Evolutionary conservation across 2,329 filamentous ascomycete genomes (phyloP).

Genomic region (Acrodontium crateriforme): DNA sequence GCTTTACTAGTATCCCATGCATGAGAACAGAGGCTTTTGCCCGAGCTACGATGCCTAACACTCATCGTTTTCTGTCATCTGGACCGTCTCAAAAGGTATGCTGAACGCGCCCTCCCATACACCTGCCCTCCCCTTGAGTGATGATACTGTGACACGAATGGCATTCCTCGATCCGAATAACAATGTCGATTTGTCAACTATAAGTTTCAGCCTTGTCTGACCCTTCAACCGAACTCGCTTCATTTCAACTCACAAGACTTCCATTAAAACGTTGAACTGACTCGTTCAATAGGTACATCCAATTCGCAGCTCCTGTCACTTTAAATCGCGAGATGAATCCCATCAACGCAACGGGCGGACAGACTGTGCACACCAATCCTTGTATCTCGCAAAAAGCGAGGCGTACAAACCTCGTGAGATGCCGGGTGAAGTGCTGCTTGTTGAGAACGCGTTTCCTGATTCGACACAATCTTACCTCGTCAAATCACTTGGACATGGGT

Average conservation of each 20-base stretch:
- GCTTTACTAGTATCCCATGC: background rate
- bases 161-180: constrained; percentile 56
- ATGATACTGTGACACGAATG: constrained; percentile 52
- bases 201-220: constrained; percentile 62
- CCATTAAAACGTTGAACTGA: constrained; percentile 19
- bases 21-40: background rate
- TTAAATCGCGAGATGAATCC: constrained; percentile 40
- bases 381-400: constrained; percentile 39
- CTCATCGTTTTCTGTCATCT: background rate
- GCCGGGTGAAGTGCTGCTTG: constrained; percentile 42
- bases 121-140: constrained; percentile 24
- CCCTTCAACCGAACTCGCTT: constrained; percentile 12
- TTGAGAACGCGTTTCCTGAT: constrained; percentile 58
- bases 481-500: too few species aligned
- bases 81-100: constrained; percentile 9
- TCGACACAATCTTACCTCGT: constrained; percentile 3
- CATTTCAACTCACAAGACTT: constrained; percentile 7
- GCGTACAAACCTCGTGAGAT: constrained; percentile 53
- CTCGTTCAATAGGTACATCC: constrained; percentile 7
- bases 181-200: constrained; percentile 45
- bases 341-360: constrained; percentile 56
- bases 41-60: background rate
- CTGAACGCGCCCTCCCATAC: constrained; percentile 1
- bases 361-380: constrained; percentile 41
- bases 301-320: constrained; percentile 10